phyloP scores from a whole-genome alignment of 2,329 filamentous ascomycete species.

The Penicillium carneum region DNA sequence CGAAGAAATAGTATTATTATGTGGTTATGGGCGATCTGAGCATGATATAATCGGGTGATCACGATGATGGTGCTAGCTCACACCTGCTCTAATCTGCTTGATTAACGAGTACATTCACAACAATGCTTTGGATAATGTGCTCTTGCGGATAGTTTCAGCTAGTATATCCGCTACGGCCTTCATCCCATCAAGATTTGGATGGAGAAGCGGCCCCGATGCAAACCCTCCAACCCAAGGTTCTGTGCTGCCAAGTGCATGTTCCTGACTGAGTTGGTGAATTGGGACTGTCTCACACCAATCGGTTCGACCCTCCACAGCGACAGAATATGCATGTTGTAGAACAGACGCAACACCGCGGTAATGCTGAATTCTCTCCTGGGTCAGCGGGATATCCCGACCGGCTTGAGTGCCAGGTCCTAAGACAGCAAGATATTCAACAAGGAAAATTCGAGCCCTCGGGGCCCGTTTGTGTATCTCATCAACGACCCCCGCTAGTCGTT shows the following conservation, averaged over 20 bases:
- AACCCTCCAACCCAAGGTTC: slow-evolving; percentile 29
- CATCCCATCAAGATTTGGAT: slow-evolving; percentile 28
- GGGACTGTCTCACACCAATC: slow-evolving; percentile 29
- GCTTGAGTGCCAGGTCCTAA: slow-evolving; percentile 24
- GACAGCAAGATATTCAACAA: slow-evolving; percentile 29
- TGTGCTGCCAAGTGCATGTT: slow-evolving; percentile 23
- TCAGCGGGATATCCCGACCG: slow-evolving; percentile 18
- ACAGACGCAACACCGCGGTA: slow-evolving; percentile 18
- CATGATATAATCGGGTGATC: not conserved
- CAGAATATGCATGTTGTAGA: slow-evolving; percentile 25
- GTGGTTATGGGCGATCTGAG: not conserved
- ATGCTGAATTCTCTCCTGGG: slow-evolving; percentile 23
- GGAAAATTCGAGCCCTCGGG: slow-evolving; percentile 21
- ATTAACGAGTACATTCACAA: slow-evolving; percentile 1
- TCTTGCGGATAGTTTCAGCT: not conserved
- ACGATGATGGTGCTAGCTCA: not conserved
- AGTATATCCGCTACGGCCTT: slow-evolving; percentile 22
- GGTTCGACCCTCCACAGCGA: slow-evolving; percentile 13
- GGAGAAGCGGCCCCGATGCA: slow-evolving; percentile 11
- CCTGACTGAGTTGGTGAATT: slow-evolving; percentile 26
- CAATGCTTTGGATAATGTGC: not conserved
- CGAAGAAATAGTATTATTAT: not conserved
- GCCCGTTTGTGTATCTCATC: slow-evolving; percentile 25
- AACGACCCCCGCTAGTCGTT: slow-evolving; percentile 19
- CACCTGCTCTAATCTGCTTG: not conserved